Evolutionary conservation across 2,329 filamentous ascomycete species (phyloP), one percentile per base, ranked within the genome.

Genomic region (Xylaria sp.): DNA sequence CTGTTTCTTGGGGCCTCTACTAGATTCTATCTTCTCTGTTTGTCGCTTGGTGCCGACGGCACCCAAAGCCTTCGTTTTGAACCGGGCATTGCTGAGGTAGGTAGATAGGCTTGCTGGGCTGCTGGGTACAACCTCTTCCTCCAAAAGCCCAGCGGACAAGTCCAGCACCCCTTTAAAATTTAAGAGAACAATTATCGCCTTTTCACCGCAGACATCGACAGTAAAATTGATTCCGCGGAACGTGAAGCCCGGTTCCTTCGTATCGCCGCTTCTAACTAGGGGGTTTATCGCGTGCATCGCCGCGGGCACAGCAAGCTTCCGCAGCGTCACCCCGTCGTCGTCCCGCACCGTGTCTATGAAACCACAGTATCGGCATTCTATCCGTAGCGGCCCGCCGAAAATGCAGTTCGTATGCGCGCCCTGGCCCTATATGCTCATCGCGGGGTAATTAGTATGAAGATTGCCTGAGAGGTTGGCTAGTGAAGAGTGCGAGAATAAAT

Each of bases 281-380:
- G 19, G 27, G 6, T 65, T 27, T 9, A 74, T 63, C 3, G n/a
- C 32, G n/a, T 74, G 68, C 74, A 77, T 76, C 17, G 74, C 68
- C 5, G 75, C 74, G 0, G 75, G 74, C 9, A 70, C 69, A 8
- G 71, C 73, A 17, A 75, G 54, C 39, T 64, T 72, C 32, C 73
- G 69, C 17, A 57, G 62, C 8, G 47, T 55, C 4, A 55, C 48
- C 1, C 47, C 64, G 32, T 57, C 50, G 8, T 48, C 50, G 6
- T 70, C 65, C 19, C 47, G 53, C 5, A 61, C 59, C 42, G 53
- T 65, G n/a, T 61, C 64, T 27, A 69, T 42, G 62, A 72, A 74
- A 34, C 68, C 68, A 54, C 75, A 77, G 54, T 77, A 77, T 4
- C 74, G 71, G 39, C 75, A 77, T 47, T 69, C 63, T 9, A 68